Base-by-base conservation (phyloP, 306 rosid genomes). In the Rosa lucieae region DNA sequence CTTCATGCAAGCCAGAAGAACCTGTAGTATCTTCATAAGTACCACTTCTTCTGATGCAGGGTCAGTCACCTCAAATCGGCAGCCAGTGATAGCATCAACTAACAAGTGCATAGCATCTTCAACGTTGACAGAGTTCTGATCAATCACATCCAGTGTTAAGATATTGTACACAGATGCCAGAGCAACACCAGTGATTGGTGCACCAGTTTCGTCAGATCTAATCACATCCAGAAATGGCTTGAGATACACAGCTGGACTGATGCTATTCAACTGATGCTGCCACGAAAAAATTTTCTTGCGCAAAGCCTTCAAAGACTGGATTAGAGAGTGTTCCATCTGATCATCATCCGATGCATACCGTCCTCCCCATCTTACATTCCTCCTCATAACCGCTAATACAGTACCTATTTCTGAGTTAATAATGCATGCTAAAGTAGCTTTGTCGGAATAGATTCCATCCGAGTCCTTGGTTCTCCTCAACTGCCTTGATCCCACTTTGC, bases 1-100 rank as follows among this genome's bases (percentile, higher is more conserved):
- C 93, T 93, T 96, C 98, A 96, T 90, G 85, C 98, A 96, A 42
- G 98, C 93, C 72, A 90, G 89, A 81, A 96, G 94, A 87, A 95
- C 97, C 84, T 95, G 98, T 10, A 95, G 90, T 88, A 93, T 96
- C 91, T 91, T 96, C 94, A 89, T 89, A 68, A 96, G 85, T 69
- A 93, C 97, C 78, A 91, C 97, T 86, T 95, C 98, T 81, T 96
- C 99, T 0, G 98, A 96, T 75, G 96, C 90, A 82, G 97, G 89
- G 89, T 95, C 97, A 29, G 92, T 90, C 82, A 91, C 97, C 87
- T 95, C 97, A 90, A 95, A 95, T 83, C 99, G 86, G 86, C 98
- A 93, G 80, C 98, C 89, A 82, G 98, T 93, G 84, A 95, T 90
- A 48, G 97, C 95, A 88, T 95, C 98, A 84, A 95, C 96, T 73